Evolutionary conservation across 768 basidiomycete genomes (phyloP).

Genomic region (Asterophora lycoperdoides): DNA sequence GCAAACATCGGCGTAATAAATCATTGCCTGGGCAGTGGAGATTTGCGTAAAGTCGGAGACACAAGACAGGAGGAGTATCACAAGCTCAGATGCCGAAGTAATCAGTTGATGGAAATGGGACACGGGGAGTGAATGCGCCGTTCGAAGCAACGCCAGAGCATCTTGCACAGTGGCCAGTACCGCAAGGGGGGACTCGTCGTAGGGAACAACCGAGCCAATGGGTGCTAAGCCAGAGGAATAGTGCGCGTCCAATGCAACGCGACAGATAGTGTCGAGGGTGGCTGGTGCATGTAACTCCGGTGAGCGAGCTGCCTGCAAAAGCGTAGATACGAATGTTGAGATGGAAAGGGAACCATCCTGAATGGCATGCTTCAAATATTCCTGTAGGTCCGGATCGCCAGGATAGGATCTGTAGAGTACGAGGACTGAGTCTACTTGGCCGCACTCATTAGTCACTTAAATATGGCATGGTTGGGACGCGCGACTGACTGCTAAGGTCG

Average conservation of each 20-base stretch:
- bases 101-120: slow-evolving; percentile 57
- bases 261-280: slow-evolving; percentile 69
- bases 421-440: slow-evolving; percentile 59
- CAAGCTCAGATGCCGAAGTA: slow-evolving; percentile 58
- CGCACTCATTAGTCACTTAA: not conserved
- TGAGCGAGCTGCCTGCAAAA: slow-evolving; percentile 64
- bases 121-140: slow-evolving; percentile 49
- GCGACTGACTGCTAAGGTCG: slow-evolving; percentile 56
- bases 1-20: slow-evolving; percentile 44
- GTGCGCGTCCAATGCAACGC: slow-evolving; percentile 58
- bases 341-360: slow-evolving; percentile 52
- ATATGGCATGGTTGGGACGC: slow-evolving; percentile 1
- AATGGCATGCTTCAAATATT: slow-evolving; percentile 61
- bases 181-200: slow-evolving; percentile 42
- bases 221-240: slow-evolving; percentile 52
- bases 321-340: slow-evolving; percentile 56
- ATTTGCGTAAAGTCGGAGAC: slow-evolving; percentile 60
- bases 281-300: slow-evolving; percentile 58
- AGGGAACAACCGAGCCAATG: slow-evolving; percentile 52
- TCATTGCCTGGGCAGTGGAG: slow-evolving; percentile 55
- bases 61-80: slow-evolving; percentile 57
- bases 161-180: slow-evolving; percentile 57
- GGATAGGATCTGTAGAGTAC: slow-evolving; percentile 64
- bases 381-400: slow-evolving; percentile 63
- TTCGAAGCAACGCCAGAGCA: slow-evolving; percentile 54